A percentile compares a stretch with the other conserved stretches of the same genome.
These are phyloP conservation scores for Alternaria consortialis DNA, from an alignment of 2,329 filamentous ascomycete species.

Conservation along the genomic window DNA sequence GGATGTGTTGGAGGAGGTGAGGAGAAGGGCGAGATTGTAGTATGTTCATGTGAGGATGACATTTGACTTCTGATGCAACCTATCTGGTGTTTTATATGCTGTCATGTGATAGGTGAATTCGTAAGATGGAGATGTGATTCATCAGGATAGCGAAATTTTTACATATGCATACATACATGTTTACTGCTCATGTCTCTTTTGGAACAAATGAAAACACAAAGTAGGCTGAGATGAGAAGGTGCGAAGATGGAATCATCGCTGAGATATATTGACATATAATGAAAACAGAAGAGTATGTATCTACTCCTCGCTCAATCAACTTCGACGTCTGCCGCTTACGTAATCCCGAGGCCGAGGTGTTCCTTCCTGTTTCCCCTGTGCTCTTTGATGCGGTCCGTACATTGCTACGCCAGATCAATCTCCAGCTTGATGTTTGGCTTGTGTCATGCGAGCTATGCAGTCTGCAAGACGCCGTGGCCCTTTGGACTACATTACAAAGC, in stretches of 20 bases:
- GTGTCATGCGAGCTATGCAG: neutral
- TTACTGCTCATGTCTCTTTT: neutral
- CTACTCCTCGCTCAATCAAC: neutral
- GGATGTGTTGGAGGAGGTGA: neutral
- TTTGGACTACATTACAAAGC: constrained; percentile 6
- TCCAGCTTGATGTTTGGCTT: neutral
- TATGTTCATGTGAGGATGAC: neutral
- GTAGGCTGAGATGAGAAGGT: neutral
- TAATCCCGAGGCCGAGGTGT: neutral
- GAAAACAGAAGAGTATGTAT: neutral
- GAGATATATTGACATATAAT: neutral
- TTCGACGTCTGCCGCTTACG: neutral
- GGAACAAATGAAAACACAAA: neutral
- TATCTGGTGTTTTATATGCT: neutral
- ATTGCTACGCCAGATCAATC: neutral
- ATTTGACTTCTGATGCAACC: neutral
- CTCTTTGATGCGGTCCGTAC: neutral
- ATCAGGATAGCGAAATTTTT: neutral
- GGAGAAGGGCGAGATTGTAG: neutral
- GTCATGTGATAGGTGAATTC: neutral
- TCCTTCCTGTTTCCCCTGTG: neutral
- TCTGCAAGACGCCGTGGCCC: neutral
- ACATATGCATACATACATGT: constrained; percentile 6
- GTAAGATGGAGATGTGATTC: neutral
- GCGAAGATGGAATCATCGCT: neutral